phyloP scores from a whole-genome alignment of 139 green algal species.

The Volvox africanus region DNA sequence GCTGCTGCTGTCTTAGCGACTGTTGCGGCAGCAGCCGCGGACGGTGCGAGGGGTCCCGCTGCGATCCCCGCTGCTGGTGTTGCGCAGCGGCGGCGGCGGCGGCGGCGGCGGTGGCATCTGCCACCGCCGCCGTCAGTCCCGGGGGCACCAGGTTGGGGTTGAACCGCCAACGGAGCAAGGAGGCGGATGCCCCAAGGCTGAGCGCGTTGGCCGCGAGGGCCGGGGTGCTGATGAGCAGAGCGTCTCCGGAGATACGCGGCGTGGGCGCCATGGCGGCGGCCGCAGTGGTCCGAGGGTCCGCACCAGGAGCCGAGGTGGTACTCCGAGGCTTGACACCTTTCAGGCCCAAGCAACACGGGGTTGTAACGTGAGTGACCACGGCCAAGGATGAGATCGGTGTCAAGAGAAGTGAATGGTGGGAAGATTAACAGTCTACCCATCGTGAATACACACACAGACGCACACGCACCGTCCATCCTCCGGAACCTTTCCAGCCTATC shows the following conservation, averaged over 20 bases:
- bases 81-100: no score
- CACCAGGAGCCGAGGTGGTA: neutral
- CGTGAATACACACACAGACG: no score
- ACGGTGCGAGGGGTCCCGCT: neutral
- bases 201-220: neutral
- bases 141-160: conserved; percentile 16
- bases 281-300: neutral
- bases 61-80: no score
- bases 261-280: neutral
- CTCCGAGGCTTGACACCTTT: neutral
- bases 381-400: no score
- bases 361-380: no score
- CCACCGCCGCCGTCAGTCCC: neutral
- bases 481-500: no score
- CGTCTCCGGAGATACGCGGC: neutral
- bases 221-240: neutral
- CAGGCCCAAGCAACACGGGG: no score
- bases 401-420: no score
- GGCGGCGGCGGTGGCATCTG: neutral
- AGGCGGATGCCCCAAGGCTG: neutral
- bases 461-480: no score
- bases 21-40: conserved; percentile 2
- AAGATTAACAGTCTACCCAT: no score
- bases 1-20: neutral
- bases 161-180: conserved; percentile 16